Base-by-base conservation (phyloP, 192 early-diverging fungal genomes). In the Lunasporangiospora selenospora region DNA sequence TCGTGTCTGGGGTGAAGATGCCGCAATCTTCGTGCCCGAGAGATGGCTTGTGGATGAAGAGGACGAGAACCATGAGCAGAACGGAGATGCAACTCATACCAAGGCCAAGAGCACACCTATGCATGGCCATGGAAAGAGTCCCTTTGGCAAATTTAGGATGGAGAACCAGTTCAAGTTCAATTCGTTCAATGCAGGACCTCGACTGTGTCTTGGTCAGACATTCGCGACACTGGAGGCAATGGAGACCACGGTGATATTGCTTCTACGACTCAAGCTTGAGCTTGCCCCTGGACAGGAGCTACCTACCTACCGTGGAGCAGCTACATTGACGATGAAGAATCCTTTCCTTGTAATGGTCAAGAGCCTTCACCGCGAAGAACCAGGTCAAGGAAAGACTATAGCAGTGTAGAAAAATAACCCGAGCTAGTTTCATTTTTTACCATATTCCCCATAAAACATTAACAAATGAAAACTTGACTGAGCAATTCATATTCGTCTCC, bases 1-100 rank as follows among this genome's bases (percentile, higher is more conserved):
- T 41, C 46, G 60, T 10, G 58, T 87, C 31, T 90, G 87, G 88
- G 88, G 88, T 24, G 39, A 56, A 29, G 81, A 89, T 53, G 87
- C 86, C 6, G 61, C 43, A 36, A 49, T 79, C 37, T 90, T 88
- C 59, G 54, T 65, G 7, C 88, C 88, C 19, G 83, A 88, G 42
- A 70, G 87, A 12, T 90, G 88, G 82, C 55, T 89, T 18, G 54
- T 63, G 15, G 21, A n/a, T 12, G 24, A 54, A n/a, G 53, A 48
- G 6, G 40, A 82, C 78, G 43, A 51, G 77, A 55, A 21, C 13
- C 5, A n/a, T 43, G 41, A 6, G 21, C 41, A 6, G 16, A 13
- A 43, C 41, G 5, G 41, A 6, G 16, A 43, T 18, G 16, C 6
- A 19, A 43, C n/a, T n/a, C n/a, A n/a, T n/a, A n/a, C n/a, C n/a